Base-by-base conservation (phyloP, 306 rosid species). In the Cucumis melo region DNA sequence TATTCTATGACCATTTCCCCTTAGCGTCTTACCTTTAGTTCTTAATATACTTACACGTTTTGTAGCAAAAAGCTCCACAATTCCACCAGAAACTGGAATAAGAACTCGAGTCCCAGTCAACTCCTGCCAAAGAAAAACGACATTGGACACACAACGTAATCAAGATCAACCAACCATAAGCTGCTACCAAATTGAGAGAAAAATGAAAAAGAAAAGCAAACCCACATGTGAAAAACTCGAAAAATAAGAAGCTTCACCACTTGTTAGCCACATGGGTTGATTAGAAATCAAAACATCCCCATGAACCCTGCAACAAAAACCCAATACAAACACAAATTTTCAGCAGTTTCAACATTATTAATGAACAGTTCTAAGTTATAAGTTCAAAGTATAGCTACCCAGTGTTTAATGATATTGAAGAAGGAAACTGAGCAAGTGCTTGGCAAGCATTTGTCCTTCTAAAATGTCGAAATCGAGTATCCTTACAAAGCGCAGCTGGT, bases 231-330 rank as follows among this genome's bases (percentile, higher is more conserved):
- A 77, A 83, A 78, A 48, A 73, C 24, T 79, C 78, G 80, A 87
- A 80, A 58, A 55, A 67, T 53, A 66, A 73, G 67, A 66, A 62
- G 78, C 75, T 61, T 36, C 67, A 77, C 70, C 87, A 80, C 79
- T 74, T 55, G 51, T 76, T 77, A 86, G 51, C 98, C 97, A 93
- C 23, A 67, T 91, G 80, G 98, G 86, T 81, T 89, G 88, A 62
- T 86, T 80, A 70, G 97, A 91, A 63, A 93, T 81, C 76, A 90
- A 90, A 81, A 86, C 93, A 51, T 93, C 98, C 24, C 91, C 90
- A 82, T 89, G 97, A 53, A 84, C 81, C 85, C 98, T 88, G 81
- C 76, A 8, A 72, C 0, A 8, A 10, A 58, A 67, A 67, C 73
- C 57, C 36, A 76, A 29, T 34, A 61, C 20, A 4, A 83, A 41